These are phyloP conservation scores for Venturia carpophila DNA, from an alignment of 2,329 filamentous ascomycete genomes.

Conservation along the genomic window DNA sequence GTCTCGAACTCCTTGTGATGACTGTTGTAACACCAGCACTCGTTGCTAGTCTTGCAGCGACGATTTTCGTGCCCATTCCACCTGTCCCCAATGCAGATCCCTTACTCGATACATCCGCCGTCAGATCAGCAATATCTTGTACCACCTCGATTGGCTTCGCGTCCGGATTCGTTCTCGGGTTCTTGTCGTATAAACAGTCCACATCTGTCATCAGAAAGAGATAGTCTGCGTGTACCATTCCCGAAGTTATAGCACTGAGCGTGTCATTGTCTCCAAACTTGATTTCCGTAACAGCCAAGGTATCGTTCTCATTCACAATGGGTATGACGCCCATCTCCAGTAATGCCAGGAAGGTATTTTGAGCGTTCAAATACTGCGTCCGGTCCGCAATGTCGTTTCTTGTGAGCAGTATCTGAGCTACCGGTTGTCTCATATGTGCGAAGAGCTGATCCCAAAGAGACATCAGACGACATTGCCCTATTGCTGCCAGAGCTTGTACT, in stretches of 20 bases:
- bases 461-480: conserved; percentile 92
- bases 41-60: conserved; percentile 83
- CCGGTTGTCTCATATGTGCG: conserved; percentile 75
- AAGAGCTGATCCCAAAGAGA: conserved; percentile 94
- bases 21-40: conserved; percentile 93
- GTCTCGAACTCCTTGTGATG: conserved; percentile 88
- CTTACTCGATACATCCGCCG: conserved; percentile 83
- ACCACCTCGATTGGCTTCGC: conserved; percentile 88
- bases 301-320: conserved; percentile 99
- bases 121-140: conserved; percentile 72
- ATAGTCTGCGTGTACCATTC: conserved; percentile 94
- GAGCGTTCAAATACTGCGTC: conserved; percentile 90
- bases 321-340: conserved; percentile 93
- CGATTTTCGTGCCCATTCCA: conserved; percentile 96
- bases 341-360: conserved; percentile 87
- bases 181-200: conserved; percentile 94
- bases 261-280: conserved; percentile 99
- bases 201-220: conserved; percentile 99
- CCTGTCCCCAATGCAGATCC: conserved; percentile 87
- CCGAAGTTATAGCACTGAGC: conserved; percentile 88
- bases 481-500: conserved; percentile 88
- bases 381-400: conserved; percentile 95
- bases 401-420: conserved; percentile 90
- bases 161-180: conserved; percentile 76
- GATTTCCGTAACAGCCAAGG: conserved; percentile 92